These are phyloP conservation scores for Pythium myriotylum DNA, from an alignment of 352 stramenopile species.

Conservation along the genomic window DNA sequence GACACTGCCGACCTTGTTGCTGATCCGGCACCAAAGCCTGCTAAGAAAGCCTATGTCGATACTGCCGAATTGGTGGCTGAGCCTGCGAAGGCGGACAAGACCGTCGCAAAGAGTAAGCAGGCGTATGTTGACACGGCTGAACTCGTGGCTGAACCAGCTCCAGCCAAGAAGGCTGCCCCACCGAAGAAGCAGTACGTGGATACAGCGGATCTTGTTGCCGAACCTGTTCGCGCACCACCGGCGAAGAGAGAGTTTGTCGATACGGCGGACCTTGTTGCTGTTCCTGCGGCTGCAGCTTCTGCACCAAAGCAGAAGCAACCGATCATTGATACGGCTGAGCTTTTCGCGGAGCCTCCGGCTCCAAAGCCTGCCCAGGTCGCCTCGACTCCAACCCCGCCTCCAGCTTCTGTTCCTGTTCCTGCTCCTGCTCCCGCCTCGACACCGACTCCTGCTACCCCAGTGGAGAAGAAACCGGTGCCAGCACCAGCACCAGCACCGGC, in stretches of 20 bases:
- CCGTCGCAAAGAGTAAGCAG: constrained; percentile 2
- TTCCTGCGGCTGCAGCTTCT: background rate
- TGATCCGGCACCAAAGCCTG: background rate
- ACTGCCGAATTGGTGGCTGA: constrained; percentile 13
- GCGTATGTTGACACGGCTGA: constrained; percentile 20
- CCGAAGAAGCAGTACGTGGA: constrained; percentile 17
- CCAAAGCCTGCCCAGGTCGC: constrained; percentile 20
- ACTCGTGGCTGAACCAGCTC: constrained; percentile 9
- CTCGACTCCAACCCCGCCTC: constrained; percentile 8
- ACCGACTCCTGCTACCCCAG: too few species aligned
- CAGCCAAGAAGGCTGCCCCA: constrained; percentile 2
- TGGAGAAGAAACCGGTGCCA: constrained; percentile 9
- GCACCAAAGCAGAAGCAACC: constrained; percentile 2
- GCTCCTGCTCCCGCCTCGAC: constrained; percentile 15
- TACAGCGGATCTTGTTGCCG: constrained; percentile 13
- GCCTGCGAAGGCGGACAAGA: background rate
- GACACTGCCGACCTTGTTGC: constrained; percentile 26
- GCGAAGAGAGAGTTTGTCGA: constrained; percentile 6
- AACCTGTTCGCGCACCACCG: background rate
- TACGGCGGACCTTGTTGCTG: background rate
- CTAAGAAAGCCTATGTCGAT: constrained; percentile 17
- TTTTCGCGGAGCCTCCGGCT: constrained; percentile 12
- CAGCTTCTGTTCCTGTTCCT: constrained; percentile 23
- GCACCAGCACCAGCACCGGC: background rate
- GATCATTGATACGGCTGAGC: constrained; percentile 9